Conservation (phyloP, 75 land plant genomes). For the Pinus taeda region DNA sequence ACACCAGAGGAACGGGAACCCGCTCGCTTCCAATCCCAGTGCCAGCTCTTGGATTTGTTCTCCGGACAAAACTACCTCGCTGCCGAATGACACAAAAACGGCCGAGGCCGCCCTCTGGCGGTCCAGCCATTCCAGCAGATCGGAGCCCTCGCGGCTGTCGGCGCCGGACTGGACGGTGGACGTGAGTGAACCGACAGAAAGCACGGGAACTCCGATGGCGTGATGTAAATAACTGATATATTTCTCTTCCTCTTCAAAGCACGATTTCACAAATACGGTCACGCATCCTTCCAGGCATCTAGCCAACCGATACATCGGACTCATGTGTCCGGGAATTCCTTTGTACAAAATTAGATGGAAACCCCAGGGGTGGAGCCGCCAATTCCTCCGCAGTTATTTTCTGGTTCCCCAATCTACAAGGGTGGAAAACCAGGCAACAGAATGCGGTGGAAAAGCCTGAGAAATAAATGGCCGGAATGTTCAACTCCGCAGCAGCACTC, state of each 20-base stretch:
- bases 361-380: conserved; percentile 6
- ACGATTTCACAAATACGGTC: not conserved
- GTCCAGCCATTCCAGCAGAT: conserved; percentile 23
- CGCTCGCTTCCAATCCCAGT: conserved; percentile 38
- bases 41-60: conserved; percentile 41
- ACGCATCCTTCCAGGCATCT: not conserved
- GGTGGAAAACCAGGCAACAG: not conserved
- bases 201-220: not conserved
- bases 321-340: not conserved
- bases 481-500: not conserved
- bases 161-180: not conserved
- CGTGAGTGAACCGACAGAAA: conserved; percentile 6
- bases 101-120: conserved; percentile 24
- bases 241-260: conserved; percentile 9
- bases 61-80: conserved; percentile 25
- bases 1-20: conserved; percentile 38
- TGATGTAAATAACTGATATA: not conserved
- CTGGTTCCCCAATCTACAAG: not conserved
- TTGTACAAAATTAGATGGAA: not conserved
- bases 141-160: no score
- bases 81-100: conserved; percentile 54
- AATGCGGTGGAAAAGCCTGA: conserved; percentile 1
- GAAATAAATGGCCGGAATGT: conserved; percentile 12
- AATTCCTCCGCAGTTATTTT: conserved; percentile 12
- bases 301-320: conserved; percentile 8